Percentiles rank a stretch among this genome's conserved stretches.
Evolutionary conservation across 495 filamentous ascomycete species (phyloP).

Genomic region (Hypoxylon rickii): DNA sequence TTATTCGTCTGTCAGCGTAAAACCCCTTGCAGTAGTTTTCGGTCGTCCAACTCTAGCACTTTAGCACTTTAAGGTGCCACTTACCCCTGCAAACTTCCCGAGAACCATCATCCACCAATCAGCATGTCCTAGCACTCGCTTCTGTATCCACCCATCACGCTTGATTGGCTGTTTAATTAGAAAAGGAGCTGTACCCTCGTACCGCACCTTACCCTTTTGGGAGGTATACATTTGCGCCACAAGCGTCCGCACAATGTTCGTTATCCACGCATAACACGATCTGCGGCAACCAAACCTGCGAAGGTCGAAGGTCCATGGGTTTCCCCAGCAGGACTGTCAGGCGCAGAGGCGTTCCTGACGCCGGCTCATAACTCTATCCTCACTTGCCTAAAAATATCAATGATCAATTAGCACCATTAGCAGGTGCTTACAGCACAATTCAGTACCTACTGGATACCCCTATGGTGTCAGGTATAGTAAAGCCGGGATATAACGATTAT

Average conservation of each 20-base stretch:
- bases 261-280: slow-evolving; percentile 25
- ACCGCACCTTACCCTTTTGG: slow-evolving; percentile 12
- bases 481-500: no score
- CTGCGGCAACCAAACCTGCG: background rate
- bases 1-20: background rate
- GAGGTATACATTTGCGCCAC: background rate
- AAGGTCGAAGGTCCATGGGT: background rate
- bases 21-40: slow-evolving; percentile 28
- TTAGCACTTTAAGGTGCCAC: slow-evolving; percentile 11
- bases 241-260: slow-evolving; percentile 11
- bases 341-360: slow-evolving; percentile 14
- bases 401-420: background rate
- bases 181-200: slow-evolving; percentile 20
- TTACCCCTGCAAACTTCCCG: slow-evolving; percentile 18
- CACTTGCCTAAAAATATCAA: no score
- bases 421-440: background rate
- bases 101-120: slow-evolving; percentile 18
- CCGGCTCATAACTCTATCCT: no score
- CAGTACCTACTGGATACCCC: no score
- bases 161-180: slow-evolving; percentile 21
- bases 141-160: background rate
- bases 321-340: slow-evolving; percentile 2
- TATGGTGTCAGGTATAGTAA: no score
- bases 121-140: slow-evolving; percentile 2
- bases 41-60: slow-evolving; percentile 8